These are phyloP conservation scores for Hysterium pulicare DNA, from an alignment of 2,329 filamentous ascomycete genomes.

Conservation along the genomic window DNA sequence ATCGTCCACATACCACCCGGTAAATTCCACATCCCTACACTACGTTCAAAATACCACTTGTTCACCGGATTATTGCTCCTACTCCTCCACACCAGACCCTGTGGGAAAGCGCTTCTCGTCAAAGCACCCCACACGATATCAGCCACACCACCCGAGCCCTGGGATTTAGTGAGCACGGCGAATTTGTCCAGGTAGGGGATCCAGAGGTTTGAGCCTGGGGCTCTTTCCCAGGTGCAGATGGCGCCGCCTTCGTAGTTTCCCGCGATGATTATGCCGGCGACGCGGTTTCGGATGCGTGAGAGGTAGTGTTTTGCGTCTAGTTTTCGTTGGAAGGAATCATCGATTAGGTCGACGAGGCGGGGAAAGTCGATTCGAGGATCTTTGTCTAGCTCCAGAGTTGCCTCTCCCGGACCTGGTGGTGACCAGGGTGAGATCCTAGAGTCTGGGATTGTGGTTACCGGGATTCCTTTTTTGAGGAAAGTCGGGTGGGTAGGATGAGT, in stretches of 20 bases:
- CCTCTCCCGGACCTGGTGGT: constrained; percentile 57
- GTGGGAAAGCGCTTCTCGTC: constrained; percentile 82
- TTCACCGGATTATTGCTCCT: constrained; percentile 92
- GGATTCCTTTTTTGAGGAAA: constrained; percentile 87
- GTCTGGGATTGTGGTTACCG: constrained; percentile 77
- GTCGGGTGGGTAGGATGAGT: constrained; percentile 56
- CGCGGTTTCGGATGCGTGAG: constrained; percentile 69
- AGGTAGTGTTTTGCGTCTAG: constrained; percentile 84
- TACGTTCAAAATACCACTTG: constrained; percentile 98
- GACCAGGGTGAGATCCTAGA: constrained; percentile 63
- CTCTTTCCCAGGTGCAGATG: constrained; percentile 83
- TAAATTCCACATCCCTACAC: constrained; percentile 77
- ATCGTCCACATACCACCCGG: constrained; percentile 87
- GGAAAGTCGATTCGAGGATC: constrained; percentile 80
- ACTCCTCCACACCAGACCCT: constrained; percentile 89
- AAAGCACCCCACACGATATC: constrained; percentile 97
- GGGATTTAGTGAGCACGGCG: constrained; percentile 81
- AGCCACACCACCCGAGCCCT: constrained; percentile 88
- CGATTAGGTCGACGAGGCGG: constrained; percentile 79
- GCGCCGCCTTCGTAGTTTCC: constrained; percentile 96
- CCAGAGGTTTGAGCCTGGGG: constrained; percentile 47
- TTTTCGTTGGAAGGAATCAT: constrained; percentile 86
- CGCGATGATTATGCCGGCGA: constrained; percentile 90
- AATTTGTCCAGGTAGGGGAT: constrained; percentile 98
- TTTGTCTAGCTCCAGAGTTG: constrained; percentile 63